Percentiles rank a stretch among this genome's conserved stretches.
Evolutionary conservation across 192 early-diverging fungal species (phyloP).

Genomic region (Pilobolus umbonatus): DNA sequence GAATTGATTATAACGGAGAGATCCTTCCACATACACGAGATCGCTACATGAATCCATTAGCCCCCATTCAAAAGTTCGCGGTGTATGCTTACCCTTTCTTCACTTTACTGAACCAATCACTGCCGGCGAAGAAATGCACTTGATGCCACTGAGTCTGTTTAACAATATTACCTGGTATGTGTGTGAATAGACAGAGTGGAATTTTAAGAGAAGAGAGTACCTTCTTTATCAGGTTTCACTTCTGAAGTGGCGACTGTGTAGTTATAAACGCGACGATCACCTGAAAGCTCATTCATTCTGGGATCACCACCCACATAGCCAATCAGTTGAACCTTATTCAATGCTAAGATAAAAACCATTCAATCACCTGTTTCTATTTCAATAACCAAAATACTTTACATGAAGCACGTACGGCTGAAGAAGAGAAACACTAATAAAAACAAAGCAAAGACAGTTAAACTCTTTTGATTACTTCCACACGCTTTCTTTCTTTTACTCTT

Average conservation of each 20-base stretch:
- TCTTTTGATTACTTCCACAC: too few species aligned
- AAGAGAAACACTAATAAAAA: conserved; percentile 22
- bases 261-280: conserved; percentile 43
- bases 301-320: conserved; percentile 62
- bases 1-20: conserved; percentile 55
- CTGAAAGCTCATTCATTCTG: conserved; percentile 34
- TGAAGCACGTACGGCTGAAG: conserved; percentile 8
- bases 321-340: conserved; percentile 65
- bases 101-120: conserved; percentile 38
- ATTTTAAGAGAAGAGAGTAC: conserved; percentile 15
- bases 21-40: conserved; percentile 61
- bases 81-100: conserved; percentile 60
- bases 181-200: not conserved
- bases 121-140: conserved; percentile 42
- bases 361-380: not conserved
- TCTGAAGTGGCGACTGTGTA: conserved; percentile 66
- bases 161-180: conserved; percentile 47
- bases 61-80: too few species aligned
- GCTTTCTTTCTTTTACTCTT: too few species aligned
- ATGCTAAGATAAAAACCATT: conserved; percentile 16
- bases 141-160: conserved; percentile 69
- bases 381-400: conserved; percentile 6
- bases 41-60: conserved; percentile 34
- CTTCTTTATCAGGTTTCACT: conserved; percentile 55
- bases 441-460: not conserved